A percentile compares a stretch with the other conserved stretches of the same genome.
phyloP scores from a whole-genome alignment of 768 basidiomycete genomes.

The Albatrellus ellisii region DNA sequence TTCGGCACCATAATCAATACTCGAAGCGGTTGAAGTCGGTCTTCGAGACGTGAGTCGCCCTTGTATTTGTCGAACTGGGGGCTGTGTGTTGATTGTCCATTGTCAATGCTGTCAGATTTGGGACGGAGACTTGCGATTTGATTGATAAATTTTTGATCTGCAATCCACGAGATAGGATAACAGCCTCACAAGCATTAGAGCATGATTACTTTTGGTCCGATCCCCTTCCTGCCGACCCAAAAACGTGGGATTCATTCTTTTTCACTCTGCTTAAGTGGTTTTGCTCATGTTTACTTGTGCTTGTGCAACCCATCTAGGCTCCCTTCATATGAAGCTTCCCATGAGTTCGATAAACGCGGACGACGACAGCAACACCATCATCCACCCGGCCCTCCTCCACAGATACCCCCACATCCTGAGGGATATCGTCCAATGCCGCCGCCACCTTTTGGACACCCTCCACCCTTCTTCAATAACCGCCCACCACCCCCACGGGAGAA shows the following conservation, averaged over 20 bases:
- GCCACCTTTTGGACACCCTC: slow-evolving; percentile 10
- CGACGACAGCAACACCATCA: slow-evolving; percentile 29
- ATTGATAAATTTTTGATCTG: slow-evolving; percentile 72
- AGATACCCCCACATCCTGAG: slow-evolving; percentile 6
- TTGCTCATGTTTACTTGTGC: not conserved
- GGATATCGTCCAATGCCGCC: slow-evolving; percentile 15
- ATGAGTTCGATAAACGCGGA: slow-evolving; percentile 69
- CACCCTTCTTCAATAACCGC: slow-evolving; percentile 3
- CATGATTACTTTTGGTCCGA: slow-evolving; percentile 94
- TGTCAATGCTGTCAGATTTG: slow-evolving; percentile 33
- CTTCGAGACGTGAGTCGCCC: slow-evolving; percentile 41
- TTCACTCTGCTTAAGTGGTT: not conserved
- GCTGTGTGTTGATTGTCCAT: slow-evolving; percentile 3
- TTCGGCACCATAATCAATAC: slow-evolving; percentile 44
- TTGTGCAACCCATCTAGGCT: slow-evolving; percentile 28
- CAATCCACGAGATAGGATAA: slow-evolving; percentile 74
- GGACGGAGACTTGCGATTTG: slow-evolving; percentile 64
- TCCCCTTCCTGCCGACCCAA: slow-evolving; percentile 77
- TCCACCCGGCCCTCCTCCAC: slow-evolving; percentile 12
- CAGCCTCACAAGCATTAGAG: slow-evolving; percentile 76
- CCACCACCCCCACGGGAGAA: slow-evolving; percentile 9
- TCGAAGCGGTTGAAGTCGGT: slow-evolving; percentile 41
- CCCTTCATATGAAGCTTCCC: slow-evolving; percentile 69
- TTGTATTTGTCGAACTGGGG: slow-evolving; percentile 1
- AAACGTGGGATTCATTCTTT: slow-evolving; percentile 37